Evolutionary conservation across 2,329 filamentous ascomycete genomes (phyloP).

Genomic region (Aureobasidium melanogenum): DNA sequence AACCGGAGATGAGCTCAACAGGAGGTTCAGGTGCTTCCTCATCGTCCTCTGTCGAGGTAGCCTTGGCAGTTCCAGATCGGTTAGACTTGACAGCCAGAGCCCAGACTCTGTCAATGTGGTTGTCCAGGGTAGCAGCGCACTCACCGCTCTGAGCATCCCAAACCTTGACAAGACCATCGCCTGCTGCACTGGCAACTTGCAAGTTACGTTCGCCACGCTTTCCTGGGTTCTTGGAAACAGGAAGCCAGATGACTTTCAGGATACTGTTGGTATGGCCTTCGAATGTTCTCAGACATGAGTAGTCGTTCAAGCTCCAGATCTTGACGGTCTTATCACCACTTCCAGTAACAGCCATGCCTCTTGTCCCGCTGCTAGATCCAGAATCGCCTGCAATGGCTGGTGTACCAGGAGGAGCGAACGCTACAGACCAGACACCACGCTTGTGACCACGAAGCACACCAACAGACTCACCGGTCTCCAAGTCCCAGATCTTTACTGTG

Average conservation of each 20-base stretch:
- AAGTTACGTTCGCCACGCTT: slow-evolving; percentile 46
- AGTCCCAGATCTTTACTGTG: slow-evolving; percentile 93
- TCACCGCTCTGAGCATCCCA: slow-evolving; percentile 88
- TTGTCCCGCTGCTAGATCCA: slow-evolving; percentile 52
- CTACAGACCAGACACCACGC: slow-evolving; percentile 90
- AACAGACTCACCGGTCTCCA: slow-evolving; percentile 78
- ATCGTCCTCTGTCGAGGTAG: slow-evolving; percentile 14
- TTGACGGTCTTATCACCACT: slow-evolving; percentile 95
- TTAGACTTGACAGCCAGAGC: slow-evolving; percentile 64
- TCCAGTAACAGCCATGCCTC: slow-evolving; percentile 78
- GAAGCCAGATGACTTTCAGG: slow-evolving; percentile 85
- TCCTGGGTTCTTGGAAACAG: slow-evolving; percentile 33
- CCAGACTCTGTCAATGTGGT: slow-evolving; percentile 95
- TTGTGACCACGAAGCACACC: slow-evolving; percentile 89
- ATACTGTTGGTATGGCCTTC: slow-evolving; percentile 96
- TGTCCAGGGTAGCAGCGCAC: slow-evolving; percentile 81
- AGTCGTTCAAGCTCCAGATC: slow-evolving; percentile 87
- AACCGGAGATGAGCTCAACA: slow-evolving; percentile 76
- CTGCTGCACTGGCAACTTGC: slow-evolving; percentile 76
- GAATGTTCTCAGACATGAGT: slow-evolving; percentile 85
- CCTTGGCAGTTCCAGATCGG: neutral
- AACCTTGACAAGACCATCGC: slow-evolving; percentile 91
- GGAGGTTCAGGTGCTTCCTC: slow-evolving; percentile 21
- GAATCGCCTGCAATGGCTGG: slow-evolving; percentile 64
- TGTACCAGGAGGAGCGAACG: slow-evolving; percentile 73